Conservation (phyloP, 1,284 basidiomycete genomes). For the Mycena citricolor region DNA sequence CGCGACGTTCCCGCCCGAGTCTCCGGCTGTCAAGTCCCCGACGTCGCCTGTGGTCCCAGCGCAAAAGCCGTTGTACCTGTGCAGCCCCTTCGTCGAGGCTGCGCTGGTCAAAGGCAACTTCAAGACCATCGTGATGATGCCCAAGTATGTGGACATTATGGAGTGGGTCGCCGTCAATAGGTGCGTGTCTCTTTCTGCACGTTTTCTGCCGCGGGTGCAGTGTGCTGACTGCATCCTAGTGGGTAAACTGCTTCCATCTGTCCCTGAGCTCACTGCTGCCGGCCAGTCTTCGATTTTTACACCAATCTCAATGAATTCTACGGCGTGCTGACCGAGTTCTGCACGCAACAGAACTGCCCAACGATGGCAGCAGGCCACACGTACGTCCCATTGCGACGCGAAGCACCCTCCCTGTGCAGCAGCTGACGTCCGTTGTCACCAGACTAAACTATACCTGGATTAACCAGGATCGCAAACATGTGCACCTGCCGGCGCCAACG, state of each 20-base stretch:
- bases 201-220: slow-evolving; percentile 5
- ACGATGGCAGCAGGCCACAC: slow-evolving; percentile 91
- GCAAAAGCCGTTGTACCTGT: slow-evolving; percentile 82
- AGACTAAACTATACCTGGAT: slow-evolving; percentile 98
- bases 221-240: neutral
- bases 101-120: slow-evolving; percentile 98
- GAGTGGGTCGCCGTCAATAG: slow-evolving; percentile 98
- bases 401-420: neutral
- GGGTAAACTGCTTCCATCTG: neutral
- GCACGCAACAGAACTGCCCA: slow-evolving; percentile 86
- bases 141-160: slow-evolving; percentile 96
- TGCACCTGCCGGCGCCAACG: slow-evolving; percentile 91
- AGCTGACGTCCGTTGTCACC: slow-evolving; percentile 16
- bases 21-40: slow-evolving; percentile 42
- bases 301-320: slow-evolving; percentile 98
- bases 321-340: slow-evolving; percentile 92
- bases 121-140: slow-evolving; percentile 97
- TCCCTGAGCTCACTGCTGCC: neutral
- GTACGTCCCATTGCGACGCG: slow-evolving; percentile 47
- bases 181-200: slow-evolving; percentile 50
- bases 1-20: slow-evolving; percentile 52
- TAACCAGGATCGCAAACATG: slow-evolving; percentile 91
- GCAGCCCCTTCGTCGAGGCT: slow-evolving; percentile 94
- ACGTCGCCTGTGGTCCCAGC: slow-evolving; percentile 36
- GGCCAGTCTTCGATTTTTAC: slow-evolving; percentile 89